Evolutionary conservation across 2,329 filamentous ascomycete genomes (phyloP).

Genomic region (Elsinoe perseae): DNA sequence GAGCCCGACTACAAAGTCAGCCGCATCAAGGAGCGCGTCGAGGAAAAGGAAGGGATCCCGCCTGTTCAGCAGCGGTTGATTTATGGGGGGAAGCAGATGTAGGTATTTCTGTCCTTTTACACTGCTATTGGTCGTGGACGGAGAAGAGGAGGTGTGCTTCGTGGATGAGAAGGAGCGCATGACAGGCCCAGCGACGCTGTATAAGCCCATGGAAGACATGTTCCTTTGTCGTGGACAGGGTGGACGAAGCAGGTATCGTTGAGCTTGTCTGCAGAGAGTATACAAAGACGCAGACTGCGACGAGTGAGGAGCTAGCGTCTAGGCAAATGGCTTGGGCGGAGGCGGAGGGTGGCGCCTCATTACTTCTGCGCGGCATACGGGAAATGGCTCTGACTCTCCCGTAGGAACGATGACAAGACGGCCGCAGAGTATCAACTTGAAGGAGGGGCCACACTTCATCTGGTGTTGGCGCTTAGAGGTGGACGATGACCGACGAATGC

Average conservation of each 20-base stretch:
- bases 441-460: constrained; percentile 85
- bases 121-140: too few species aligned
- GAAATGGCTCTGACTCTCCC: background rate
- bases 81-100: constrained; percentile 98
- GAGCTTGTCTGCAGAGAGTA: too few species aligned
- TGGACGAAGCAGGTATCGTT: too few species aligned
- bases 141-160: too few species aligned
- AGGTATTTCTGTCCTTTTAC: constrained; percentile 14
- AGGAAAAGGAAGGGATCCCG: constrained; percentile 98
- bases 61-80: constrained; percentile 95
- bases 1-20: constrained; percentile 90
- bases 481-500: constrained; percentile 39
- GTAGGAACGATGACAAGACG: constrained; percentile 89
- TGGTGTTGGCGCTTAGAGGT: constrained; percentile 88
- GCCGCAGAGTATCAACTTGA: constrained; percentile 84
- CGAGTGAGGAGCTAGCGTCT: too few species aligned
- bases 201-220: too few species aligned
- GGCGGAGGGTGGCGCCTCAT: background rate
- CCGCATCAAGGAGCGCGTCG: constrained; percentile 96
- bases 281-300: too few species aligned
- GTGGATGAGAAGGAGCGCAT: too few species aligned
- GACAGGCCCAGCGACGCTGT: too few species aligned
- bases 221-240: too few species aligned
- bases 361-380: background rate
- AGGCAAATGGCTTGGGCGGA: too few species aligned